Percentiles rank a stretch among this genome's conserved stretches.
Conservation (phyloP, 179 eudicot genomes). For the Sideroxylon spinosum region DNA sequence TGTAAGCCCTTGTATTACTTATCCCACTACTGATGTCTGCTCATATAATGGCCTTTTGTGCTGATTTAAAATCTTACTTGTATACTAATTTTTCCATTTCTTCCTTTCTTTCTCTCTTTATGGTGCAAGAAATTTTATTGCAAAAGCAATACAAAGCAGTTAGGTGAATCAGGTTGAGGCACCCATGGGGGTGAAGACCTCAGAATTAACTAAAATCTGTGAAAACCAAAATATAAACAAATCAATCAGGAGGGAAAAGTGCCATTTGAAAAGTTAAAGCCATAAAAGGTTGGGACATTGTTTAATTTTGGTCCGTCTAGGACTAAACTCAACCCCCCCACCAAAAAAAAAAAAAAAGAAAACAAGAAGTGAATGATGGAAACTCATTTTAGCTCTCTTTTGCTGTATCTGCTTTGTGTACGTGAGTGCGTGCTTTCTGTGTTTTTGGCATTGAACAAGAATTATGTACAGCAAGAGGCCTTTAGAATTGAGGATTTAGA, state of each 20-base stretch:
- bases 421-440: background rate
- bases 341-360: too few relatives aligned
- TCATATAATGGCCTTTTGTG: background rate
- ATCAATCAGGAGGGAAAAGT: background rate
- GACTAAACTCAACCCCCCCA: background rate
- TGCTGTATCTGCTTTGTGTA: background rate
- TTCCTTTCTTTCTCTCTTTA: background rate
- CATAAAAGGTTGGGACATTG: background rate
- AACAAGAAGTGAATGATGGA: too few relatives aligned
- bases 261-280: background rate
- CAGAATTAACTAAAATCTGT: background rate
- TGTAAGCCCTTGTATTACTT: constrained; percentile 52
- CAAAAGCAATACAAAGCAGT: background rate
- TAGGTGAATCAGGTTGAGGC: background rate
- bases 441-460: background rate
- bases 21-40: background rate
- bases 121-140: background rate
- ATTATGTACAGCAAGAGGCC: background rate
- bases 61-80: background rate
- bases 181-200: background rate
- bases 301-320: background rate
- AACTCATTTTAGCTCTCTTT: background rate
- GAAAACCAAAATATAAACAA: background rate
- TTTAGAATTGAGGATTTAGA: background rate
- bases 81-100: background rate